Conservation (phyloP, 2,329 filamentous ascomycete species). For the Microcyclospora pomicola region DNA sequence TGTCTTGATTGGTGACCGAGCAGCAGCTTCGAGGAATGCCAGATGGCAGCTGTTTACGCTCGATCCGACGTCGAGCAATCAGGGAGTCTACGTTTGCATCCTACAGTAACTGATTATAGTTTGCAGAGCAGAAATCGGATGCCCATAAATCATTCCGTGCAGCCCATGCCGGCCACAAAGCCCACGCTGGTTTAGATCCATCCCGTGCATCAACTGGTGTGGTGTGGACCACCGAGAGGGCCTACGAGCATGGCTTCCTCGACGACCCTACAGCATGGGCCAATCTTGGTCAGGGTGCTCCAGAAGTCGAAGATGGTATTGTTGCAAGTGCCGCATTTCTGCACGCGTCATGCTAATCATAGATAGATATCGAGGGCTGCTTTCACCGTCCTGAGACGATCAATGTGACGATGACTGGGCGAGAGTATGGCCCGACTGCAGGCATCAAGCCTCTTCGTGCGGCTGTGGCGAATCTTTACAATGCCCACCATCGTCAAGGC, state of each 20-base stretch:
- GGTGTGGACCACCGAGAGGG: slow-evolving; percentile 82
- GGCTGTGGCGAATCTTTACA: slow-evolving; percentile 85
- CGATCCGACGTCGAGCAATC: too few species aligned
- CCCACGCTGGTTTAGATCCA: slow-evolving; percentile 81
- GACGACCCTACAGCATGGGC: slow-evolving; percentile 77
- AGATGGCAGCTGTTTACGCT: too few species aligned
- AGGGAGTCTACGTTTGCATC: neutral
- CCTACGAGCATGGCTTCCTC: slow-evolving; percentile 71
- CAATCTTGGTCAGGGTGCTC: slow-evolving; percentile 86
- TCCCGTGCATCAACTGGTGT: slow-evolving; percentile 83
- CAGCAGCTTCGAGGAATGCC: too few species aligned
- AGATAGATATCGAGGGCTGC: slow-evolving; percentile 66
- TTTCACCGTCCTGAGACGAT: slow-evolving; percentile 70
- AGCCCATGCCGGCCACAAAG: slow-evolving; percentile 79
- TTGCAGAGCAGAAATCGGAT: slow-evolving; percentile 39
- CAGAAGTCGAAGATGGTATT: slow-evolving; percentile 77
- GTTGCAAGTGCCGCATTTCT: slow-evolving; percentile 28
- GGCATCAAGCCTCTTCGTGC: slow-evolving; percentile 83
- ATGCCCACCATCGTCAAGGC: slow-evolving; percentile 76
- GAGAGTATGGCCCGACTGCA: slow-evolving; percentile 85
- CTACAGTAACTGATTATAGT: neutral
- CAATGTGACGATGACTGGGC: slow-evolving; percentile 60
- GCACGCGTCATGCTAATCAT: slow-evolving; percentile 20
- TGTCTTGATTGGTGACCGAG: too few species aligned
- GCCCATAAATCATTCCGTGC: slow-evolving; percentile 81